A percentile compares a stretch with the other conserved stretches of the same genome.
Conservation (phyloP, 129 eudicot genomes). For the Artemisia annua region DNA sequence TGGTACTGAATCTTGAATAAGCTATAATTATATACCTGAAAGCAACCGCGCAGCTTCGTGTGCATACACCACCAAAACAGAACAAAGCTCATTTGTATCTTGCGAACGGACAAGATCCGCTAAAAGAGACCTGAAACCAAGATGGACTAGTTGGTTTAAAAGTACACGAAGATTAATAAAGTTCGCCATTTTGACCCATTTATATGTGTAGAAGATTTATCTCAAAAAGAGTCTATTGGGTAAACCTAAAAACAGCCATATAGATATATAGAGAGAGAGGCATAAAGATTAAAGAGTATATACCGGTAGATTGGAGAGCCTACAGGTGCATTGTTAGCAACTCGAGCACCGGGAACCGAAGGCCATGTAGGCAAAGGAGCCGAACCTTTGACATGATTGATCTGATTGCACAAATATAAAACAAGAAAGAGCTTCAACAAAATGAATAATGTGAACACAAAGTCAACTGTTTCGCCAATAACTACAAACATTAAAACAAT, state of each 20-base stretch:
- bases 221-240: background rate
- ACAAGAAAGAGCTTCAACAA: no score
- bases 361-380: slow-evolving; percentile 51
- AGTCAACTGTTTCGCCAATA: slow-evolving; percentile 18
- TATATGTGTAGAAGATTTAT: background rate
- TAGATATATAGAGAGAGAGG: background rate
- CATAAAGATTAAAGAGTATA: background rate
- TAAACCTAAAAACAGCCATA: background rate
- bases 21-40: slow-evolving; percentile 24
- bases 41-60: slow-evolving; percentile 50
- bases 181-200: background rate
- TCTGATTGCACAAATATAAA: slow-evolving; percentile 40
- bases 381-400: slow-evolving; percentile 45
- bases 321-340: slow-evolving; percentile 39
- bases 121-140: slow-evolving; percentile 61
- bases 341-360: slow-evolving; percentile 51
- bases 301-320: slow-evolving; percentile 82
- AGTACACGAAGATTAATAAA: background rate
- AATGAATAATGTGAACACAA: background rate
- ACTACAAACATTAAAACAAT: background rate
- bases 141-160: slow-evolving; percentile 12
- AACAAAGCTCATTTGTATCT: slow-evolving; percentile 70
- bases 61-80: slow-evolving; percentile 62
- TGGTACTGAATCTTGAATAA: slow-evolving; percentile 2
- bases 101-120: slow-evolving; percentile 51